Conservation (phyloP, 495 filamentous ascomycete species). For the Annulohypoxylon moriforme region DNA sequence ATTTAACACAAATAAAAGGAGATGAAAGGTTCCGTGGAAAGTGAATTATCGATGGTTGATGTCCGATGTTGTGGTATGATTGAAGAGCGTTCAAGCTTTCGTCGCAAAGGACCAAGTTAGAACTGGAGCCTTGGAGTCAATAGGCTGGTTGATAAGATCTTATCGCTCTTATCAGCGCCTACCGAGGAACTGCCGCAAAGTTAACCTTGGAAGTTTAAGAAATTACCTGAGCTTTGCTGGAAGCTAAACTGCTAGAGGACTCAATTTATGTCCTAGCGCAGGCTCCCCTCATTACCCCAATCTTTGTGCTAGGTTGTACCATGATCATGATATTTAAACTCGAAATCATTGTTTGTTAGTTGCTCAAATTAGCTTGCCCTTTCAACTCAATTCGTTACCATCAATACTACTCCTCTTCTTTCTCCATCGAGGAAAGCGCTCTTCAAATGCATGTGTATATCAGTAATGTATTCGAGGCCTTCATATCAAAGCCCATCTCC, state of each 20-base stretch:
- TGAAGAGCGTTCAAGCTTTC: slow-evolving; percentile 20
- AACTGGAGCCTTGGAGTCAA: not conserved
- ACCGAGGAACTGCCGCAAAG: slow-evolving; percentile 21
- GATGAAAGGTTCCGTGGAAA: slow-evolving; percentile 12
- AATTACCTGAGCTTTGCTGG: not conserved
- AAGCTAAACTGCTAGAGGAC: not conserved
- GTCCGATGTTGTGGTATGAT: slow-evolving; percentile 23
- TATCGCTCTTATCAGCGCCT: slow-evolving; percentile 20
- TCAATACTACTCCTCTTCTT: not conserved
- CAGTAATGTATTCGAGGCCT: not conserved
- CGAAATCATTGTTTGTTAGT: not conserved
- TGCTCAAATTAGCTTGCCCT: not conserved
- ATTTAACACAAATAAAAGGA: not conserved
- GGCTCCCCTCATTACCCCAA: not conserved
- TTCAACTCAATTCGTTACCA: not conserved
- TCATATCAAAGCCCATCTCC: not conserved
- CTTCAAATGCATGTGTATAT: too few species aligned
- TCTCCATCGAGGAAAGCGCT: too few species aligned
- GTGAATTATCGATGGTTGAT: slow-evolving; percentile 20
- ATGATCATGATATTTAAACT: not conserved
- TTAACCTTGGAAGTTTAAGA: not conserved
- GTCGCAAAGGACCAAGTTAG: slow-evolving; percentile 3
- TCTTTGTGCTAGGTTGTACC: not conserved
- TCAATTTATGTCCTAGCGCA: slow-evolving; percentile 1
- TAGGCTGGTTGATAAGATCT: not conserved